Base-by-base conservation (phyloP, 2,329 filamentous ascomycete genomes). In the Fusarium incarnatum region DNA sequence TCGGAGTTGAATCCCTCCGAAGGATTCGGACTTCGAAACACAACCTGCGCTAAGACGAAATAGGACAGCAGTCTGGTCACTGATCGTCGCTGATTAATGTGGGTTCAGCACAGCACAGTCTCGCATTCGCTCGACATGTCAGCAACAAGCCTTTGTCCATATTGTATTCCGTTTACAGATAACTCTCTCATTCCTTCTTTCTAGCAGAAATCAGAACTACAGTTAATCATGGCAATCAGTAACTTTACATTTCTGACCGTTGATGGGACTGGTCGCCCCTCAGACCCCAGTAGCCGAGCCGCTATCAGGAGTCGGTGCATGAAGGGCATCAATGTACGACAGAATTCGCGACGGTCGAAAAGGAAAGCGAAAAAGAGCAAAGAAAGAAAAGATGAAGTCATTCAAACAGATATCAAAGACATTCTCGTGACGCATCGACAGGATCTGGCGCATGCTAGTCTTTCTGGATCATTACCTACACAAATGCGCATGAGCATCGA, bases 241-340 rank as follows among this genome's bases (percentile, higher is more conserved):
- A 20, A 18, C 8, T 48, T 48, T 4, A 56, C 28, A 2, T 64
- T 63, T 2, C 13, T 64, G 7, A 20, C 48, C 0, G 58, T 64
- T 0, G 42, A 64, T 6, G 34, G 60, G 0, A 28, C 25, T 4
- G 60, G 60, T 3, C 41, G 34, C 5, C 60, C 60, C 4, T 15
- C 22, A 0, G 58, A 30, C 4, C 34, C 58, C 1, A 34, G 34
- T 1, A 63, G 58, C 7, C 58, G 58, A 11, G 34, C 34, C 7
- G 30, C 58, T 16, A 63, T 64, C 0, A 20, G 60, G 1, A 63
- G 60, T 22, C 48, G 44, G 6, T 64, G 60, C 9, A 64, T 64
- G 60, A 47, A 44, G 22, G 60, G 60, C 2, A 42, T 64, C 8
- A 64, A 64, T 13, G 34, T 56, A 7, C 60, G 60, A 6, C 28